Conservation (phyloP, 2,329 filamentous ascomycete species). For the Cercospora zeina region DNA sequence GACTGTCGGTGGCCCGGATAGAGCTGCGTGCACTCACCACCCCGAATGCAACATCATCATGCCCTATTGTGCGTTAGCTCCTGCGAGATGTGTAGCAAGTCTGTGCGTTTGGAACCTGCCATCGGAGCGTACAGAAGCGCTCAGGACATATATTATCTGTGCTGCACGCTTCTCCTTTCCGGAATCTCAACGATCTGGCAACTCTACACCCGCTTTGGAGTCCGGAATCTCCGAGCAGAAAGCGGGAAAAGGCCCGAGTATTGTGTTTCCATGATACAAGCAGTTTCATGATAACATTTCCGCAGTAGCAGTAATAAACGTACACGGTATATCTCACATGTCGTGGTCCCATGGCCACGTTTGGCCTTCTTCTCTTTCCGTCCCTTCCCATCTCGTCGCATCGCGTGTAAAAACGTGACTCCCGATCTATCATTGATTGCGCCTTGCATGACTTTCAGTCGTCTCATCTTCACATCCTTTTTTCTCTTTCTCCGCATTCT, state of each 20-base stretch:
- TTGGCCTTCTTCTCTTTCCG: neutral
- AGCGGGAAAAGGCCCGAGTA: neutral
- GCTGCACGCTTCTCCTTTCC: too few species aligned
- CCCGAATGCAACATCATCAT: too few species aligned
- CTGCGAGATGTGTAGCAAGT: too few species aligned
- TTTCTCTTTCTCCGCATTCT: neutral
- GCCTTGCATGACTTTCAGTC: neutral
- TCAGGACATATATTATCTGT: too few species aligned
- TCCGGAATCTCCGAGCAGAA: neutral
- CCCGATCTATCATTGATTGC: neutral
- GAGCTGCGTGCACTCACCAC: too few species aligned
- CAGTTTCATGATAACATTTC: neutral
- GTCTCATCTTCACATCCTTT: neutral
- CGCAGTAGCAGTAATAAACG: conserved; percentile 1
- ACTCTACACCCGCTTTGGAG: neutral
- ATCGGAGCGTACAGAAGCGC: too few species aligned
- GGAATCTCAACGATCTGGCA: neutral
- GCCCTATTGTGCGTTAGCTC: too few species aligned
- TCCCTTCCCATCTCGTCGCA: neutral
- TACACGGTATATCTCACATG: neutral
- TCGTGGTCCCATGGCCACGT: neutral
- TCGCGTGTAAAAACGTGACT: neutral
- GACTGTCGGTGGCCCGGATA: too few species aligned
- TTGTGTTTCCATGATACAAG: neutral
- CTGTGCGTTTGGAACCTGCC: too few species aligned